A percentile compares a stretch with the other conserved stretches of the same genome.
Conservation (phyloP, 768 basidiomycete species). For the Tylopilus vinaceipallidus region DNA sequence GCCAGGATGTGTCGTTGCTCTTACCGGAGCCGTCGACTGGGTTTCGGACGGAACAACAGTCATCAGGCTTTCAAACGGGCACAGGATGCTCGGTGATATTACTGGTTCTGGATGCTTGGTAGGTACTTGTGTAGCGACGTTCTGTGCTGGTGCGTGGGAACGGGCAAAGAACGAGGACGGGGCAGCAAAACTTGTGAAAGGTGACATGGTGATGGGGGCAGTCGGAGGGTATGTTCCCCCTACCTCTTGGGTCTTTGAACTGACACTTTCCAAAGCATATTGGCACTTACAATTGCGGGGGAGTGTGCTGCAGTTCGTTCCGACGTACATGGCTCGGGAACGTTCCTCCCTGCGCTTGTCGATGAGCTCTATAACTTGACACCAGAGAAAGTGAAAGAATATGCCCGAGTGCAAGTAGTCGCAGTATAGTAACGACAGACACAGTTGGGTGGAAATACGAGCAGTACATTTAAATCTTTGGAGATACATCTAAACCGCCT, state of each 20-base stretch:
- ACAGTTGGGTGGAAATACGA: not conserved
- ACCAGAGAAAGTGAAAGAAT: conserved; percentile 33
- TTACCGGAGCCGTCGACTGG: conserved; percentile 81
- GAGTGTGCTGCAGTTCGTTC: conserved; percentile 51
- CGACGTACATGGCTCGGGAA: conserved; percentile 60
- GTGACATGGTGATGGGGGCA: conserved; percentile 76
- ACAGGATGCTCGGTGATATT: conserved; percentile 69
- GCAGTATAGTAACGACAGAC: not conserved
- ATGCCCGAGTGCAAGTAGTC: conserved; percentile 30
- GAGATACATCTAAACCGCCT: not conserved
- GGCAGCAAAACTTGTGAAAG: conserved; percentile 54
- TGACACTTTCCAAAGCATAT: conserved; percentile 37
- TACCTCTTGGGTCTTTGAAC: not conserved
- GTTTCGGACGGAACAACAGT: conserved; percentile 77
- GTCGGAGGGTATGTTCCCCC: conserved; percentile 62
- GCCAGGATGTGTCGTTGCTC: conserved; percentile 73
- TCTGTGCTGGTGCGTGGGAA: conserved; percentile 65
- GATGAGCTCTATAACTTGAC: conserved; percentile 55
- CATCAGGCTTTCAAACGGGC: conserved; percentile 72
- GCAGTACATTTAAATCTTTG: not conserved
- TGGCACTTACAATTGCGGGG: conserved; percentile 59
- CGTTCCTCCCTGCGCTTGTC: conserved; percentile 63
- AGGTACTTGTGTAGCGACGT: conserved; percentile 75
- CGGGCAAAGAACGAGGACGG: conserved; percentile 27
- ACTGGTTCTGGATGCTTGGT: conserved; percentile 90